These are phyloP conservation scores for Ustilago tritici DNA, from an alignment of 1,284 basidiomycete species.

Conservation along the genomic window DNA sequence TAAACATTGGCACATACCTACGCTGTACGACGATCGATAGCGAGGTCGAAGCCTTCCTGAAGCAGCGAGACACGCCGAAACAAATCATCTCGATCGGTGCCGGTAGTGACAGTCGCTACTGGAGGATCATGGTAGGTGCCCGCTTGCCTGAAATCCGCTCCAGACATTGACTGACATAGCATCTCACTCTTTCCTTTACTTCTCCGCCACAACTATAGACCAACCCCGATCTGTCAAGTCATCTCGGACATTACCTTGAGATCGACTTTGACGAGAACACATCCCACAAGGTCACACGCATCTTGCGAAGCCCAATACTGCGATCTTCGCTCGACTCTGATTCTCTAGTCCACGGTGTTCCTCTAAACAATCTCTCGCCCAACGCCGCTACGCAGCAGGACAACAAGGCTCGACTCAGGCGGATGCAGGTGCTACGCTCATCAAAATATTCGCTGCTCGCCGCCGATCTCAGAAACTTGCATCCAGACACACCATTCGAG, in stretches of 20 bases:
- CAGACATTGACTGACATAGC: background rate
- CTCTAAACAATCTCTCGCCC: conserved; percentile 3
- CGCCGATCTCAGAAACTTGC: conserved; percentile 30
- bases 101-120: conserved; percentile 92
- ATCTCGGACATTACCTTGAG: conserved; percentile 79
- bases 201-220: conserved; percentile 66
- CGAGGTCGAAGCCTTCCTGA: conserved; percentile 81
- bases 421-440: conserved; percentile 18
- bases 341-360: conserved; percentile 15
- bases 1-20: conserved; percentile 94
- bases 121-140: conserved; percentile 83
- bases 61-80: conserved; percentile 69
- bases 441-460: conserved; percentile 40
- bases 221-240: conserved; percentile 62
- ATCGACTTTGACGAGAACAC: conserved; percentile 90
- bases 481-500: conserved; percentile 16
- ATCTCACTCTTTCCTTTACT: background rate
- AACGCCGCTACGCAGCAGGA: background rate
- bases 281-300: conserved; percentile 82
- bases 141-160: background rate
- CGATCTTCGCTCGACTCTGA: conserved; percentile 17
- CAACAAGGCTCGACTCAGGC: background rate
- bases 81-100: conserved; percentile 92
- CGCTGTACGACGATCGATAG: conserved; percentile 83
- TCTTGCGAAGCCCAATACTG: conserved; percentile 79